Base-by-base conservation (phyloP, 2,329 filamentous ascomycete species). In the Pestalotiopsis sp. region DNA sequence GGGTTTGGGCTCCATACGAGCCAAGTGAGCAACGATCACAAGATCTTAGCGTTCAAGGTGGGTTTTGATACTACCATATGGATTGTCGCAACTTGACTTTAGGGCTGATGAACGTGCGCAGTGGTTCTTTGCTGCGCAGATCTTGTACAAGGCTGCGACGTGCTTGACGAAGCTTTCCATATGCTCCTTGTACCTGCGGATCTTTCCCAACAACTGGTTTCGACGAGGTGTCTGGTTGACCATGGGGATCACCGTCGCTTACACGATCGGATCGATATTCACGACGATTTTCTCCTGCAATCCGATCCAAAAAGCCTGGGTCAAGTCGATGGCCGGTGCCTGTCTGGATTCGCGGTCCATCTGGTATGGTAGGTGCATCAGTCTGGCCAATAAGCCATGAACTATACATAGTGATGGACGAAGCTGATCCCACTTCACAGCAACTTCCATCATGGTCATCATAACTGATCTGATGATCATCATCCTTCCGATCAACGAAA, bases 101-200 rank as follows among this genome's bases (percentile, higher is more conserved):
- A 17, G 39, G 39, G 39, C 39, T 45, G 39, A 45, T 45, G 12
- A 49, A 68, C 65, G 62, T 0, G 14, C 12, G 13, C 25, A 71
- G 70, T 71, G 67, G 67, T 71, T 71, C 66, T 71, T 71, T 66
- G 70, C 69, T 3, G 69, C 70, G 5, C 70, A 71, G 36, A 62
- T 71, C 36, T 65, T 71, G 3, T 71, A 71, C 67, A 71, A 71
- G 63, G 27, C 70, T 52, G 69, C 64, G 17, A 67, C 64, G n/a
- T 71, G 70, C 23, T 27, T 71, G 58, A 69, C 68, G 13, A 69
- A 69, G 49, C 38, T 69, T 11, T 69, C 68, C 4, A 69, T 69
- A 9, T 41, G 52, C 12, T 13, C 52, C 5, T 39, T 69, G 11
- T 69, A 69, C 5, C 68, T 69, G 0, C 66, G 68, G 4, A 67